phyloP scores from a whole-genome alignment of 345 rosid genomes.

The Zanthoxylum bungeanum region DNA sequence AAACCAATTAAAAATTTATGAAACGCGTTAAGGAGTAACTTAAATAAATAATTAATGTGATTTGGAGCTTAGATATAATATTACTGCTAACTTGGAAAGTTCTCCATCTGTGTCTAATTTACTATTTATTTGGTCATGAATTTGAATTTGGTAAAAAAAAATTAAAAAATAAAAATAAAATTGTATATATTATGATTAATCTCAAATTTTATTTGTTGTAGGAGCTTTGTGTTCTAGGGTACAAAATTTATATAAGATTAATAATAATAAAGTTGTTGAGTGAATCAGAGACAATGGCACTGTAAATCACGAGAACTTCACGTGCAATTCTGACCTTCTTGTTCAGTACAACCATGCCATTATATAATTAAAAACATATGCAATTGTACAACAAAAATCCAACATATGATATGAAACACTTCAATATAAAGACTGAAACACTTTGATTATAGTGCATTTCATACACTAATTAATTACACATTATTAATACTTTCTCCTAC shows the following conservation, averaged over 20 bases:
- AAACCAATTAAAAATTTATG: neutral
- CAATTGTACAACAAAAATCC: neutral
- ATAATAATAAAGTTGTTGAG: conserved; percentile 18
- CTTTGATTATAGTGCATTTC: conserved; percentile 21
- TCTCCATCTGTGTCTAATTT: no score
- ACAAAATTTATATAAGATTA: no score
- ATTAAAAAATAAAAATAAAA: no score
- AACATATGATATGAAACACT: conserved; percentile 7
- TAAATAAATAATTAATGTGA: conserved; percentile 16
- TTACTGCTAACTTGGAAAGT: no score
- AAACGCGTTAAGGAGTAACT: neutral
- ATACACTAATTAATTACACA: conserved; percentile 1
- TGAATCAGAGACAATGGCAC: conserved; percentile 37
- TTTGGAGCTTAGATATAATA: conserved; percentile 11
- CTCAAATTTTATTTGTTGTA: no score
- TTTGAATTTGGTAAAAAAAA: no score
- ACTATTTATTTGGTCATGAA: no score
- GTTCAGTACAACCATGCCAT: conserved; percentile 29
- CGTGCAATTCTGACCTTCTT: conserved; percentile 76
- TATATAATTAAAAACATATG: neutral
- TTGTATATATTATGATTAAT: no score
- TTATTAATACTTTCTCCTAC: neutral
- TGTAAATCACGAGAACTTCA: conserved; percentile 76
- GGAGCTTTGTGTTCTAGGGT: no score
- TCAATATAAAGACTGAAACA: no score